A percentile compares a stretch with the other conserved stretches of the same genome.
Conservation (phyloP, 441 rosid genomes). For the Viola pubescens region DNA sequence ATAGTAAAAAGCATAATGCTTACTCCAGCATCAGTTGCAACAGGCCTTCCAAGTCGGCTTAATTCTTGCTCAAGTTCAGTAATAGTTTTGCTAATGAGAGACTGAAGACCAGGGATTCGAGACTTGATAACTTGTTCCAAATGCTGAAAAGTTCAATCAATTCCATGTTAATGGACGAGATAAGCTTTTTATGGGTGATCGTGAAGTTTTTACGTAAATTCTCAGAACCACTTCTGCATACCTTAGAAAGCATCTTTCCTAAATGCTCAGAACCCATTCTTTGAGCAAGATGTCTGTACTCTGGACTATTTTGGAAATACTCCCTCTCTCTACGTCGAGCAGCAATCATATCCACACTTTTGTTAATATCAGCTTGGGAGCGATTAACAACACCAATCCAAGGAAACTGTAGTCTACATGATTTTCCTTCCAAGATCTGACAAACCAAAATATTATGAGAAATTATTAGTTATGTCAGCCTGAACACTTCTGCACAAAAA, state of each 20-base stretch:
- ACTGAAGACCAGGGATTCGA: constrained; percentile 82
- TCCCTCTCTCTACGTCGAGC: constrained; percentile 87
- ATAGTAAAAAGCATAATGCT: constrained; percentile 21
- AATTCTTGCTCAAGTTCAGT: constrained; percentile 73
- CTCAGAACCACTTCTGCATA: constrained; percentile 16
- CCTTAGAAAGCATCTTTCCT: constrained; percentile 92
- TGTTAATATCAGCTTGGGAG: constrained; percentile 95
- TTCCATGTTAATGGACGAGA: constrained; percentile 2
- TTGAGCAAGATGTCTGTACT: constrained; percentile 58
- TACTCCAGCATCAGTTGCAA: constrained; percentile 91
- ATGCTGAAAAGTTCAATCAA: constrained; percentile 52
- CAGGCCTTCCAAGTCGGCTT: constrained; percentile 82
- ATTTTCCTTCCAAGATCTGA: constrained; percentile 82
- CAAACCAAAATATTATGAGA: constrained; percentile 17
- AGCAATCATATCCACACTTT: constrained; percentile 94
- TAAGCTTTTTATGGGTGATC: not conserved
- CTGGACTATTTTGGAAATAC: constrained; percentile 48
- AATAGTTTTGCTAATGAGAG: constrained; percentile 78
- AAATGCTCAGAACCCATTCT: constrained; percentile 92
- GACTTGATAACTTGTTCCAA: constrained; percentile 93
- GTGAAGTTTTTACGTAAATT: not conserved
- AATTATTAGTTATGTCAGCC: constrained; percentile 8
- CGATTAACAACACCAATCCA: constrained; percentile 96
- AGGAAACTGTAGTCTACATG: constrained; percentile 75
- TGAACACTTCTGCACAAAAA: constrained; percentile 1